These are phyloP conservation scores for Alloteropsis semialata DNA, from an alignment of 176 grass and related monocot genomes.

Conservation along the genomic window DNA sequence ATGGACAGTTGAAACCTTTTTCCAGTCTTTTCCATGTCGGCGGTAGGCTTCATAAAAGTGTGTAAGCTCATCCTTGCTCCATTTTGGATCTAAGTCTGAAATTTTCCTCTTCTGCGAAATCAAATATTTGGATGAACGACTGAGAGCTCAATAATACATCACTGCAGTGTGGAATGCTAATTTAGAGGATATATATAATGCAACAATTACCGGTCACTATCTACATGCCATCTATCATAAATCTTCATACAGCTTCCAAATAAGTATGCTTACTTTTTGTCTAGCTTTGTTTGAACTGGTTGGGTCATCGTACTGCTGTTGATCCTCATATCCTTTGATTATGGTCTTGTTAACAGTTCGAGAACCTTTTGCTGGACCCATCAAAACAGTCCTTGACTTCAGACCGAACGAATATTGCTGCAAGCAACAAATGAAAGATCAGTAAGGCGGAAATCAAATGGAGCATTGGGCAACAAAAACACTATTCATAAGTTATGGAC, in stretches of 20 bases:
- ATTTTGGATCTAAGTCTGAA: constrained; percentile 43
- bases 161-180: not conserved
- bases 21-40: constrained; percentile 59
- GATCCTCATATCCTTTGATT: constrained; percentile 36
- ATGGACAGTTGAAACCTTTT: constrained; percentile 38
- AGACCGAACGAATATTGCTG: constrained; percentile 27
- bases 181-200: constrained; percentile 6
- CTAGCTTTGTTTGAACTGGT: constrained; percentile 43
- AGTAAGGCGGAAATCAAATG: constrained; percentile 5
- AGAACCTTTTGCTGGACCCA: constrained; percentile 55
- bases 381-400: constrained; percentile 13
- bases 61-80: constrained; percentile 55
- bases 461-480: not conserved
- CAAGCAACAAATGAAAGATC: constrained; percentile 19
- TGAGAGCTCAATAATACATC: not conserved
- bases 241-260: constrained; percentile 14
- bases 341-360: constrained; percentile 33
- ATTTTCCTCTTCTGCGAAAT: constrained; percentile 47
- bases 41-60: constrained; percentile 58
- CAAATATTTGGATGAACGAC: constrained; percentile 10
- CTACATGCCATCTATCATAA: constrained; percentile 3
- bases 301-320: constrained; percentile 34
- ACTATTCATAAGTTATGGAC: not conserved
- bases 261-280: constrained; percentile 46
- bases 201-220: constrained; percentile 11